phyloP scores from a whole-genome alignment of 2,329 filamentous ascomycete genomes.

The Diaporthe velutina region DNA sequence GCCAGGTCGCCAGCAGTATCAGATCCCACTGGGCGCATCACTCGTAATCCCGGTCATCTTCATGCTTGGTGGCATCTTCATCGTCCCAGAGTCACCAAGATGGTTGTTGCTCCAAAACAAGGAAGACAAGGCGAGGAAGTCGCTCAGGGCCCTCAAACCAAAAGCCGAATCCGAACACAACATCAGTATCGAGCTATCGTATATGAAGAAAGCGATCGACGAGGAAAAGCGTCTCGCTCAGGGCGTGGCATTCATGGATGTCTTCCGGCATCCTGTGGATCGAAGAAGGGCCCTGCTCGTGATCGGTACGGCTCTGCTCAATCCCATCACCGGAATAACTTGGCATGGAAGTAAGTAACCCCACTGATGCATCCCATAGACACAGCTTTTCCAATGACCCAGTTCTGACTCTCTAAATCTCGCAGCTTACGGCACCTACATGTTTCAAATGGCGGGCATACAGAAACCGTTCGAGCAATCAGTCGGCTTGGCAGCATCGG shows the following conservation, averaged over 20 bases:
- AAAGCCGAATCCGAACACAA: neutral
- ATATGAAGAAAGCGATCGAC: slow-evolving; percentile 11
- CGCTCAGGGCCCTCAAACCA: neutral
- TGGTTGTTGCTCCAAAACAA: neutral
- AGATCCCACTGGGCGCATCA: neutral
- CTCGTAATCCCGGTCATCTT: slow-evolving; percentile 2
- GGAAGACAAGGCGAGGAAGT: neutral
- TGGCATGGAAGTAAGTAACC: slow-evolving; percentile 10
- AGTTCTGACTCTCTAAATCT: neutral
- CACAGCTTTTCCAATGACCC: neutral
- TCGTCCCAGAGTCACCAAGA: slow-evolving; percentile 6
- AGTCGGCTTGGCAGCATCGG: neutral
- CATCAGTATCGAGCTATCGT: neutral
- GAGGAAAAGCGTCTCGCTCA: slow-evolving; percentile 2
- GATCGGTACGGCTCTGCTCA: neutral
- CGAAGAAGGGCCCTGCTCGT: neutral
- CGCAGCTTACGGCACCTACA: slow-evolving; percentile 21
- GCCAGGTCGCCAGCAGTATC: slow-evolving; percentile 4
- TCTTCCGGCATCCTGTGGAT: slow-evolving; percentile 2
- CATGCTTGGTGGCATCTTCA: neutral
- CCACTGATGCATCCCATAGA: no score
- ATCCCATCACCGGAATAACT: neutral
- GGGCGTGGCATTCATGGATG: neutral
- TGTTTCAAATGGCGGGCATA: slow-evolving; percentile 17
- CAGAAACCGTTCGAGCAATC: neutral